These are phyloP conservation scores for Sporothrix pseudoabietina DNA, from an alignment of 2,329 filamentous ascomycete species.

Conservation along the genomic window DNA sequence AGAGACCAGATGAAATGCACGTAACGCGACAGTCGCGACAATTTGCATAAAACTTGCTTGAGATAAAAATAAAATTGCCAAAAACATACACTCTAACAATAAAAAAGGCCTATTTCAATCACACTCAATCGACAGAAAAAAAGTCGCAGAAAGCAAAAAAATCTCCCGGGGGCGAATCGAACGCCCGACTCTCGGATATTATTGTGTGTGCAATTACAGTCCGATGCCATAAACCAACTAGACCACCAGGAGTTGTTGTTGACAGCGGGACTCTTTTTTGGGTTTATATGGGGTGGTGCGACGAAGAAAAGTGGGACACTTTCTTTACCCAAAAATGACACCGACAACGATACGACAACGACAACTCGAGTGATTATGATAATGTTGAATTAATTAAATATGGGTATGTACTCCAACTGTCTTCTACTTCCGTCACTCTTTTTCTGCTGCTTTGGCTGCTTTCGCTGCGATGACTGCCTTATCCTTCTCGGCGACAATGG, in stretches of 20 bases:
- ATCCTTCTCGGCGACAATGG: constrained; percentile 38
- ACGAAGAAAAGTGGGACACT: background rate
- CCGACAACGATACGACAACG: too few species aligned
- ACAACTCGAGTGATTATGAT: background rate
- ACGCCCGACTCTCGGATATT: constrained; percentile 33
- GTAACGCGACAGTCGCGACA: too few species aligned
- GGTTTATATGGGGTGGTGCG: background rate
- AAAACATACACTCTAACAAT: background rate
- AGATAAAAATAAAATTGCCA: background rate
- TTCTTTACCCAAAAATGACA: background rate
- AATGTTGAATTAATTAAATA: background rate
- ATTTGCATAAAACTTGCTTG: background rate
- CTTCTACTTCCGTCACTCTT: background rate
- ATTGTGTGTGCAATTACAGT: constrained; percentile 31
- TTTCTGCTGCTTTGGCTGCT: background rate
- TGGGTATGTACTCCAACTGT: too few species aligned
- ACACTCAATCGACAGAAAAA: background rate
- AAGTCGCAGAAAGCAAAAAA: background rate
- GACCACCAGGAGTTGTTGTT: constrained; percentile 31
- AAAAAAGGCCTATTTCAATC: too few species aligned
- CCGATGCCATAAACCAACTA: constrained; percentile 34
- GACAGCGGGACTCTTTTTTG: background rate
- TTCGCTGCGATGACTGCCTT: background rate
- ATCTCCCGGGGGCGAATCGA: constrained; percentile 34
- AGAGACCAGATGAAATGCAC: background rate